Evolutionary conservation across 73 alveolate genomes (phyloP).

Genomic region (Loxodes magnus): DNA sequence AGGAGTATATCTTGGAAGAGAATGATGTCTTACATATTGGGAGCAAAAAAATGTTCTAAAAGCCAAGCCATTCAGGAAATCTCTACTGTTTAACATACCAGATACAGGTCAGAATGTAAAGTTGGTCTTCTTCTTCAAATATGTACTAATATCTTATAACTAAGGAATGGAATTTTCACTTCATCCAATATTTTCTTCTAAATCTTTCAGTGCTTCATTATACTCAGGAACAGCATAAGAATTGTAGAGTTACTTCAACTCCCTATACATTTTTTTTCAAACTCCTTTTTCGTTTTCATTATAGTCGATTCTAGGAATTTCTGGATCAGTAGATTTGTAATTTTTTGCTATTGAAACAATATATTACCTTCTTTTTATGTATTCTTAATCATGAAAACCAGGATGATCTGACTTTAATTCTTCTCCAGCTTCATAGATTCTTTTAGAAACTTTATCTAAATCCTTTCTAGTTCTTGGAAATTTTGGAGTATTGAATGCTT

Average conservation of each 20-base stretch:
- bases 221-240: not conserved
- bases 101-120: not conserved
- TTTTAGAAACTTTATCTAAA: too few species aligned
- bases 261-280: not conserved
- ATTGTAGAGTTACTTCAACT: not conserved
- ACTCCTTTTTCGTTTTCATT: not conserved
- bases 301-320: not conserved
- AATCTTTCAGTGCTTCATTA: not conserved
- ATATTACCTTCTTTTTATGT: not conserved
- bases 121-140: not conserved
- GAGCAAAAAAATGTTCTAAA: not conserved
- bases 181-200: not conserved
- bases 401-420: too few species aligned
- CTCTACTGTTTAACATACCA: not conserved
- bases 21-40: not conserved
- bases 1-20: not conserved
- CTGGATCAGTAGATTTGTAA: not conserved
- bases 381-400: not conserved
- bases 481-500: too few species aligned
- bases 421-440: too few species aligned
- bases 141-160: not conserved
- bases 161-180: not conserved
- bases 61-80: constrained; percentile 1
- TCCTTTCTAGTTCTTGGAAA: too few species aligned
- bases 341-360: not conserved